Evolutionary conservation across 495 filamentous ascomycete species (phyloP), one percentile per base, ranked within the genome.

Genomic region (Sphaerosporella brunnea): DNA sequence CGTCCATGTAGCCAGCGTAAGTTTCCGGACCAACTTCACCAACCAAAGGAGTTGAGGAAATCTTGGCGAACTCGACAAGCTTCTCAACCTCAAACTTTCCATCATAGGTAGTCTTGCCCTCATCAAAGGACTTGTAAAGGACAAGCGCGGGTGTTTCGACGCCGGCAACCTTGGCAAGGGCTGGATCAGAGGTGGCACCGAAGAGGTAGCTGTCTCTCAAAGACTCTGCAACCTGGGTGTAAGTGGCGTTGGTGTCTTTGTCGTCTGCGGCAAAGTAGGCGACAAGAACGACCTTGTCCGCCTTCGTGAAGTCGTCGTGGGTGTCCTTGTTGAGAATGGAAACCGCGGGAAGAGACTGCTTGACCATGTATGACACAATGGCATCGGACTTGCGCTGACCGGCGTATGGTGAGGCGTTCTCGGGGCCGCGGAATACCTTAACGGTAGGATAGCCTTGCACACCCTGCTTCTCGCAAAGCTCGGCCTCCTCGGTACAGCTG

Each of bases 341-440:
- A 45, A 99, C 87, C 43, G 90, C 83, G 24, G 90, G 90, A 47
- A 99, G 77, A 16, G 82, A 80, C 69, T 99, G 92, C 73, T 99
- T 99, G 62, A 80, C 81, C 90, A 99, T 99, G 71, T 94, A 96
- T 20, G 90, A 97, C 32, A 92, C 78, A 65, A 97, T 93, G 38
- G 85, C 78, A 61, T 77, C 79, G 39, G 86, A 77, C 72, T 99
- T 92, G 63, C 90, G 75, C 64, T 82, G 79, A 59, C 90, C 90
- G 53, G 70, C 72, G 65, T 96, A 99, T 41, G 90, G 78, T 45
- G 75, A 72, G 59, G 78, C 70, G 54, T 79, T 83, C 2, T 94
- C 83, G n/a, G 68, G 68, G 46, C 90, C 90, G 51, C 90, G 87
- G 84, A 96, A 99, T 64, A 99, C 78, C 77, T 96, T 99, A 54